These are phyloP conservation scores for Toxoplasma gondii DNA, from an alignment of 169 alveolate genomes.

Conservation along the genomic window DNA sequence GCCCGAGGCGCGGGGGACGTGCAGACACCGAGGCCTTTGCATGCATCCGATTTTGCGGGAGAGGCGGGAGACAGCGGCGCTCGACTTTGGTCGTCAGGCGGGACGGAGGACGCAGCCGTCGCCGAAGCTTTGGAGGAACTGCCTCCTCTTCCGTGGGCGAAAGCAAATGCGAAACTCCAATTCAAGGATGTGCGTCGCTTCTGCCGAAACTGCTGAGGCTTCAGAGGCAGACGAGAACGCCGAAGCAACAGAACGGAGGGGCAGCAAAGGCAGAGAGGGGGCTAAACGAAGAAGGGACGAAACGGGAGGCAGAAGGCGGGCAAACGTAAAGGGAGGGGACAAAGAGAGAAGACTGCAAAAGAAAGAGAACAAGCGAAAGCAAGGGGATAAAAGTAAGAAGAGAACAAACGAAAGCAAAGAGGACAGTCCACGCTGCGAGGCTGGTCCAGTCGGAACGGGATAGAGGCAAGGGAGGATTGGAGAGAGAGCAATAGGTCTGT, in stretches of 20 bases:
- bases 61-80: background rate
- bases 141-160: background rate
- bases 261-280: background rate
- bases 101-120: background rate
- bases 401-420: background rate
- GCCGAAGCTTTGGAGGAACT: background rate
- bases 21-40: background rate
- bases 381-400: background rate
- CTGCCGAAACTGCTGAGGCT: too few relatives aligned
- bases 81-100: background rate
- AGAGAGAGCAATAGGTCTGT: too few relatives aligned
- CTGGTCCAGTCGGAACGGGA: too few relatives aligned
- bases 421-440: background rate
- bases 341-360: slow-evolving; percentile 4
- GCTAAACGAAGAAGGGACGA: background rate
- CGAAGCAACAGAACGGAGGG: too few relatives aligned
- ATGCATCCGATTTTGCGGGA: background rate
- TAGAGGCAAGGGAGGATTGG: too few relatives aligned
- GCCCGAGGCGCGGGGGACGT: background rate
- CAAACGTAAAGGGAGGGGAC: background rate
- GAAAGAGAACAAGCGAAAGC: slow-evolving; percentile 8
- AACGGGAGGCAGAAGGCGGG: background rate
- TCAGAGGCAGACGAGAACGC: too few relatives aligned
- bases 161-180: background rate
- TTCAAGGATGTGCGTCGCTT: background rate